A percentile compares a stretch with the other conserved stretches of the same genome.
Evolutionary conservation across 2,329 filamentous ascomycete genomes (phyloP).

Genomic region (Intubia oerlemansii): DNA sequence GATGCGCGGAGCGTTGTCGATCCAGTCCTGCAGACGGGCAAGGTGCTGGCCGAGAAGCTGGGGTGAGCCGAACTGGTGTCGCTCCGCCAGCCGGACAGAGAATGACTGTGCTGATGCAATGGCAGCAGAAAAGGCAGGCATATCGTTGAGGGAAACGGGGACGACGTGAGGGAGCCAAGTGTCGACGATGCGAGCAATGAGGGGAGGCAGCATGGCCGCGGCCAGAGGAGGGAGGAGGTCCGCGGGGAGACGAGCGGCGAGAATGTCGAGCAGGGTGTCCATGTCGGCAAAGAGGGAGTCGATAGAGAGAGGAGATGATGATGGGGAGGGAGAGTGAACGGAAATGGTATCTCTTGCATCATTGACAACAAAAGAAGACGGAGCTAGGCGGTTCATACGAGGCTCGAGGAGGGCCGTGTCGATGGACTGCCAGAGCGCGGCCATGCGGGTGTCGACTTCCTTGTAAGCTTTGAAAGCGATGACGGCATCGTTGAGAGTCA

Average conservation of each 20-base stretch:
- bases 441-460: slow-evolving; percentile 36
- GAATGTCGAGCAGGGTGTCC: slow-evolving; percentile 26
- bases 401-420: slow-evolving; percentile 38
- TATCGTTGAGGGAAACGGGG: slow-evolving; percentile 49
- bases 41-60: no score
- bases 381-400: slow-evolving; percentile 35
- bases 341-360: no score
- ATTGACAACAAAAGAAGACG: no score
- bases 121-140: slow-evolving; percentile 48
- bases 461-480: slow-evolving; percentile 36
- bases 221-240: slow-evolving; percentile 41
- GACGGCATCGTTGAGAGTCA: slow-evolving; percentile 30
- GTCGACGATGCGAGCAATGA: slow-evolving; percentile 47
- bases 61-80: slow-evolving; percentile 45
- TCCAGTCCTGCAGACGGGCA: slow-evolving; percentile 55
- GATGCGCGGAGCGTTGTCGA: slow-evolving; percentile 53
- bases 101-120: slow-evolving; percentile 45
- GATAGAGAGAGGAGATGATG: no score
- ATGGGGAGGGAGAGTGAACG: no score
- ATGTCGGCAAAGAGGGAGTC: slow-evolving; percentile 32
- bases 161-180: slow-evolving; percentile 59
- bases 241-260: slow-evolving; percentile 28
- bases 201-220: slow-evolving; percentile 43
- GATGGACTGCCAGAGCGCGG: slow-evolving; percentile 38
- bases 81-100: slow-evolving; percentile 35